Conservation (phyloP, 192 early-diverging fungal genomes). For the Backusella liffmaniae region DNA sequence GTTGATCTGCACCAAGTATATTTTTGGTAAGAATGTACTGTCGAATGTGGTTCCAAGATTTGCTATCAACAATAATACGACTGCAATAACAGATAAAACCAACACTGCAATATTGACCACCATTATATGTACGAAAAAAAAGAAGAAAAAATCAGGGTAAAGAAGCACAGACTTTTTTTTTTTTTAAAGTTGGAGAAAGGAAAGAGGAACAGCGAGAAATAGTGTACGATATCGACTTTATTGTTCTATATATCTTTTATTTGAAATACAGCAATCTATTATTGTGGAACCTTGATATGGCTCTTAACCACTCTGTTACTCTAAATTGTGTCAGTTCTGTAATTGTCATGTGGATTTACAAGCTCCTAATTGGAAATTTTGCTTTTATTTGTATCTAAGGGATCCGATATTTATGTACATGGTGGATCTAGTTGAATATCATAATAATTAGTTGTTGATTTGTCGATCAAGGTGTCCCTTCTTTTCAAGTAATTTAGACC, state of each 20-base stretch:
- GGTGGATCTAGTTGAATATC: not conserved
- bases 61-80: constrained; percentile 15
- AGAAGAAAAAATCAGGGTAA: not conserved
- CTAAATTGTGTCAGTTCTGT: not conserved
- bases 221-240: not conserved
- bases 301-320: not conserved
- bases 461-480: not conserved
- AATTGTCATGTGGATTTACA: not conserved
- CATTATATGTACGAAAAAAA: not conserved
- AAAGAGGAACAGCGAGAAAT: constrained; percentile 5
- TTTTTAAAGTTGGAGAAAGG: not conserved
- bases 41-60: constrained; percentile 31
- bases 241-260: not conserved
- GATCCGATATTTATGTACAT: not conserved
- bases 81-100: constrained; percentile 9
- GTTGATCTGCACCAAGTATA: constrained; percentile 9
- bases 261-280: not conserved
- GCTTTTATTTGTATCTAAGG: not conserved
- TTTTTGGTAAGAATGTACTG: constrained; percentile 23
- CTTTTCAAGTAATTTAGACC: not conserved
- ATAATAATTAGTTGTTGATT: not conserved
- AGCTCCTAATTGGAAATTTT: not conserved
- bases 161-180: not conserved
- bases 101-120: not conserved
- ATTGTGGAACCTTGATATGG: not conserved